Percentiles rank a stretch among this genome's conserved stretches.
Evolutionary conservation across 441 rosid genomes (phyloP).

Genomic region (Eruca vesicaria): DNA sequence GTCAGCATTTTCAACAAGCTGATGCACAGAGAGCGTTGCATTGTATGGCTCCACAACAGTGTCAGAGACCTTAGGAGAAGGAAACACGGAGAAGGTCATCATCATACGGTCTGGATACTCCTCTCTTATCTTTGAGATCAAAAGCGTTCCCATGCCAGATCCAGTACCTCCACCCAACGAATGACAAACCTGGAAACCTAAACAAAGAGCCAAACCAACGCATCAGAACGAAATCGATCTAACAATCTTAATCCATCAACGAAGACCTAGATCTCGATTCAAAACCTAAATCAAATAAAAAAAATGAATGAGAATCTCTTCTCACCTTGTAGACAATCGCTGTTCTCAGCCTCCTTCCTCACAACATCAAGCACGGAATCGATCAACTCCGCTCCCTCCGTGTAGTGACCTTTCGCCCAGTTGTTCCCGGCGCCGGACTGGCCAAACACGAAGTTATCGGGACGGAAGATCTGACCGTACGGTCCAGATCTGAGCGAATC

Average conservation of each 20-base stretch:
- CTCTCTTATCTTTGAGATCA: too few relatives aligned
- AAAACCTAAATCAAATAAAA: neutral
- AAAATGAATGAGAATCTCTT: neutral
- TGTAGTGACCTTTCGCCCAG: slow-evolving; percentile 46
- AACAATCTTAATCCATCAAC: neutral
- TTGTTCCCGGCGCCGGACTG: too few relatives aligned
- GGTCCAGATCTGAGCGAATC: slow-evolving; percentile 60
- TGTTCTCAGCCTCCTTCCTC: slow-evolving; percentile 38
- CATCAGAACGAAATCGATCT: neutral
- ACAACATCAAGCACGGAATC: slow-evolving; percentile 38
- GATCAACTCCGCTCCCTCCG: slow-evolving; percentile 35
- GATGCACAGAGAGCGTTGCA: slow-evolving; percentile 94
- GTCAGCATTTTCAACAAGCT: slow-evolving; percentile 91
- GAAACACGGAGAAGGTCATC: too few relatives aligned
- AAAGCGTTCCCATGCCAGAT: too few relatives aligned
- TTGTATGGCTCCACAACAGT: slow-evolving; percentile 96
- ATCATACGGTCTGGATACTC: too few relatives aligned
- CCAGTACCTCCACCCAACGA: slow-evolving; percentile 96
- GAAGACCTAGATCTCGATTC: slow-evolving; percentile 21
- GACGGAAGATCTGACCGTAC: slow-evolving; percentile 60
- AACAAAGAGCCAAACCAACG: neutral
- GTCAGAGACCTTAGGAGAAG: slow-evolving; percentile 97
- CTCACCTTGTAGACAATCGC: slow-evolving; percentile 39
- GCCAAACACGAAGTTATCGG: slow-evolving; percentile 69
- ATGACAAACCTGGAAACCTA: slow-evolving; percentile 93